Base-by-base conservation (phyloP, 352 stramenopile species). In the Thalassiosira exigua region DNA sequence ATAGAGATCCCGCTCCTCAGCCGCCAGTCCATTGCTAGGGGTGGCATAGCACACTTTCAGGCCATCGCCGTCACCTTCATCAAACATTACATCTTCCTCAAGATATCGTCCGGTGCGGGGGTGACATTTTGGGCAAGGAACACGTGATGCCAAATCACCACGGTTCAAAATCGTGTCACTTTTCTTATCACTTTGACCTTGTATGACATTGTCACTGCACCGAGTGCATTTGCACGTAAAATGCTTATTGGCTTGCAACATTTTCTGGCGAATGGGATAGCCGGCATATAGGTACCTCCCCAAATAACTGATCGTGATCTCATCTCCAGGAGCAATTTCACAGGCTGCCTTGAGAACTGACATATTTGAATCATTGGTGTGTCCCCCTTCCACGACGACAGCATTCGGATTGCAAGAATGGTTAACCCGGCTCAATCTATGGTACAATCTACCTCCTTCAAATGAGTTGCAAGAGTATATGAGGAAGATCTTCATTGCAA, bases 381-480 rank as follows among this genome's bases (percentile, higher is more conserved):
- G 12, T 27, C 26, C 32, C 22, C 66, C 59, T n/a, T 68, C 73
- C 12, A 81, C 52, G 36, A 92, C 79, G 9, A 92, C 60, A 9
- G 85, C 76, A 83, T 90, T 93, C 14, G 86, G 84, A 84, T 92
- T 77, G 46, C 88, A 93, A 36, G 73, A 84, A 81, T 93, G 88
- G 81, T 92, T 93, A 4, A 84, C 75, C 32, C 88, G 33, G 59
- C 79, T 90, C 17, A 86, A 52, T 60, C 52, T 44, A 4, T 81
- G 44, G 71, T 93, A 93, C 11, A 93, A 70, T 29, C 75, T 61
- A 17, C 88, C 88, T 50, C 86, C 86, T 59, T 93, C 76, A 66
- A 93, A 93, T 3, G 84, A 66, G 74, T 93, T 93, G 76, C 86
- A 92, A 0, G 76, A 83, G 69, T 85, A 92, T 53, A 93, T 70